These are phyloP conservation scores for Schizochytrium sp. DNA, from an alignment of 108 stramenopile genomes.

Conservation along the genomic window DNA sequence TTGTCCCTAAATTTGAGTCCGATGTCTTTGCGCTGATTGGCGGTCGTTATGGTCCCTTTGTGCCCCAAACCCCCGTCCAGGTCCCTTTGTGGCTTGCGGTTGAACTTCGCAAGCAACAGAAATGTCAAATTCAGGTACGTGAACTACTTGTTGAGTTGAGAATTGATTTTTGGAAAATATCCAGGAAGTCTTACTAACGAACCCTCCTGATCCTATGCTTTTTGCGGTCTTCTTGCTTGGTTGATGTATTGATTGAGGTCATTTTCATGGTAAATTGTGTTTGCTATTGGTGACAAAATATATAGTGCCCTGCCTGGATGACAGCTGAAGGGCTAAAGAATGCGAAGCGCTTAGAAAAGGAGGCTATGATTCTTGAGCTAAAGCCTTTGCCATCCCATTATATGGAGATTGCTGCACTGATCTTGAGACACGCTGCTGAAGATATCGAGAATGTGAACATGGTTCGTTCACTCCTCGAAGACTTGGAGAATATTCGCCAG, in stretches of 20 bases:
- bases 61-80: conserved; percentile 39
- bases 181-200: no score
- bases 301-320: conserved; percentile 18
- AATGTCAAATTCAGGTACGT: conserved; percentile 40
- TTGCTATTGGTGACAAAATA: no score
- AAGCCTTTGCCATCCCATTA: background rate
- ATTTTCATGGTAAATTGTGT: no score
- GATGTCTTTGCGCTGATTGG: conserved; percentile 55
- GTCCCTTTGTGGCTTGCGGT: conserved; percentile 67
- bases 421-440: conserved; percentile 23
- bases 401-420: conserved; percentile 8
- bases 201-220: no score
- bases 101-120: conserved; percentile 45
- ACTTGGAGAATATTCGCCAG: conserved; percentile 28
- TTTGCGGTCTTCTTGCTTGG: no score
- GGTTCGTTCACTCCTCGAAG: conserved; percentile 52
- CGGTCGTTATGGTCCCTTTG: conserved; percentile 62
- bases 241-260: no score
- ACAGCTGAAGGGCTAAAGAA: background rate
- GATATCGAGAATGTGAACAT: conserved; percentile 38
- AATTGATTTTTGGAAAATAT: no score
- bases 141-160: no score
- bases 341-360: conserved; percentile 15
- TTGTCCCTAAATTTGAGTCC: conserved; percentile 27
- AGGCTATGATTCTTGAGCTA: background rate